These are phyloP conservation scores for Rhodotorula kratochvilovae DNA, from an alignment of 768 basidiomycete genomes.

Conservation along the genomic window DNA sequence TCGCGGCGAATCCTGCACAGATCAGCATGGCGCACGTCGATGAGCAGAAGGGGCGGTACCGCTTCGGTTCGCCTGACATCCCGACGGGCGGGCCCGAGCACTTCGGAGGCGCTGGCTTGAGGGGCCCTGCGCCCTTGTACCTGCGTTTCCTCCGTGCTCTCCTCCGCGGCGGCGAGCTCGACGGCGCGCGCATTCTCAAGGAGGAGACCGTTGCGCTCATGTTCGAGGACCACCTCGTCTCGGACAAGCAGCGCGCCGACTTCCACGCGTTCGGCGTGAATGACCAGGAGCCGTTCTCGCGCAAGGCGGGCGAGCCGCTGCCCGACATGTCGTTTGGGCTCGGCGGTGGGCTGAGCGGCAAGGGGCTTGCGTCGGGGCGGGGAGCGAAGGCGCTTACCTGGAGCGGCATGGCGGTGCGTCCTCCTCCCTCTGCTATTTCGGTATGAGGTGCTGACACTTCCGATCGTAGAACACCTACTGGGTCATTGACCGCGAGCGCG, in stretches of 20 bases:
- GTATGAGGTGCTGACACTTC: too few species aligned
- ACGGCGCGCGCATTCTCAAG: conserved; percentile 11
- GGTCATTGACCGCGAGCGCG: neutral
- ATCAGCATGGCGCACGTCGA: neutral
- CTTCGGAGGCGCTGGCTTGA: conserved; percentile 40
- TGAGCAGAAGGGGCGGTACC: neutral
- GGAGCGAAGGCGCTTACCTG: conserved; percentile 5
- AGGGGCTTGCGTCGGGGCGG: conserved; percentile 7
- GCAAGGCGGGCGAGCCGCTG: neutral
- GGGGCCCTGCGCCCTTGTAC: conserved; percentile 41
- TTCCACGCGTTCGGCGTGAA: neutral
- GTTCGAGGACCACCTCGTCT: conserved; percentile 12
- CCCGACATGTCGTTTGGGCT: conserved; percentile 3
- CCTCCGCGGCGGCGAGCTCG: conserved; percentile 27
- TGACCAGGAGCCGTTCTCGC: neutral
- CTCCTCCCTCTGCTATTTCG: too few species aligned
- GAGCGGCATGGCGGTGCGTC: conserved; percentile 22
- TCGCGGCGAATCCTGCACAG: conserved; percentile 30
- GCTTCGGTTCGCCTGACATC: conserved; percentile 25
- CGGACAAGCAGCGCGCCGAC: neutral
- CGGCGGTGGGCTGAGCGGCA: conserved; percentile 12
- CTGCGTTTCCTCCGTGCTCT: conserved; percentile 43
- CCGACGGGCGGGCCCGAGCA: conserved; percentile 15
- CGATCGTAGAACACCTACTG: conserved; percentile 28
- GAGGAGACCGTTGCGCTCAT: conserved; percentile 25